Base-by-base conservation (phyloP, 2,329 filamentous ascomycete genomes). In the Xylaria sp. region DNA sequence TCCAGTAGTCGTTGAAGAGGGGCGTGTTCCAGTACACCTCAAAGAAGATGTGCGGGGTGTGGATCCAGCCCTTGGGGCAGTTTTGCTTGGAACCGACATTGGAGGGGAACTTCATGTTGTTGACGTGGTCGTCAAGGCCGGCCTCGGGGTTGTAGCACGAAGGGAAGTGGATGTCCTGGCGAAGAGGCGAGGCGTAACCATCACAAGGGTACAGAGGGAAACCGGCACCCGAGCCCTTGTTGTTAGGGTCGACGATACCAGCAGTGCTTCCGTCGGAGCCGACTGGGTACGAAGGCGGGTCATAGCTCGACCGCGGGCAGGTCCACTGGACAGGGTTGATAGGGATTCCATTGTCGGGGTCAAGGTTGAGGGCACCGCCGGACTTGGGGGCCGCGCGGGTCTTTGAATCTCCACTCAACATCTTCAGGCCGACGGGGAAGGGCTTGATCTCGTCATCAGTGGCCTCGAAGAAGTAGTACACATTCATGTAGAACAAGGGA, bases 381-480 rank as follows among this genome's bases (percentile, higher is more conserved):
- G 82, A 82, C 46, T 80, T 77, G n/a, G 89, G 89, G 70, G 86
- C 85, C 23, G 85, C 82, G 63, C 91, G 87, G 67, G 84, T 82
- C 76, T 77, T 83, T 13, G 87, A 80, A 75, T 93, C 84, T 59
- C 92, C 92, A 67, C 85, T 88, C 63, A 94, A 75, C 83, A 95
- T 93, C 76, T 89, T 87, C 72, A 95, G 85, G 23, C 90, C 90
- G 10, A 84, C 76, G 12, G 92, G 92, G 82, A 93, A 94, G 15
- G 91, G 84, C 73, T 86, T 84, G 76, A 93, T 86, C 28, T 89
- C 83, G 73, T 93, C 90, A 70, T 90, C 85, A 72, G 88, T 87
- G 50, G 82, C 74, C 72, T 90, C 88, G 77, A 90, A 90, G 80
- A 91, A 90, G 81, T 95, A 94, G 83, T 96, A 96, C 69, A 87